phyloP scores from a whole-genome alignment of 768 basidiomycete species.

The Macrolepiota albuminosa region DNA sequence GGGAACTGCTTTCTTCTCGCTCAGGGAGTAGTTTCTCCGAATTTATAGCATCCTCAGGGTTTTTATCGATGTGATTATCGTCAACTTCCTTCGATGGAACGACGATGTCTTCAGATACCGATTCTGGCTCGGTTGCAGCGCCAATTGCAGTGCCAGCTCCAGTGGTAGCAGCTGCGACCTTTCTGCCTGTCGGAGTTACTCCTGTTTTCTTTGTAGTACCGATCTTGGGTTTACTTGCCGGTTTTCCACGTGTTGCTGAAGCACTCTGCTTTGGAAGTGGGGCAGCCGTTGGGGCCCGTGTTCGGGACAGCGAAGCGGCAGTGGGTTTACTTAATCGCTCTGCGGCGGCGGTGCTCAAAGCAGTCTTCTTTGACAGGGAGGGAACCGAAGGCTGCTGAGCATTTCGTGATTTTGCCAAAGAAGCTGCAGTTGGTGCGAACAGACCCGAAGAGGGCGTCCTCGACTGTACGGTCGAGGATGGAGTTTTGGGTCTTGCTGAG shows the following conservation, averaged over 20 bases:
- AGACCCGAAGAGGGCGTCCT: constrained; percentile 66
- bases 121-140: not conserved
- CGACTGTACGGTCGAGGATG: constrained; percentile 32
- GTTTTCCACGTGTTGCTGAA: constrained; percentile 24
- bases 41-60: not conserved
- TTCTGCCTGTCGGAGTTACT: constrained; percentile 18
- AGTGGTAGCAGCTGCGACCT: constrained; percentile 18
- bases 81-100: constrained; percentile 5
- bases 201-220: not conserved
- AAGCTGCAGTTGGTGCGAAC: constrained; percentile 81
- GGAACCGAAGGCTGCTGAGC: constrained; percentile 38
- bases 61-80: not conserved
- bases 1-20: not conserved
- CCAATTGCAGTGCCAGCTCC: constrained; percentile 1
- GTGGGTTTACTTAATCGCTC: constrained; percentile 82
- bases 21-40: not conserved
- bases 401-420: constrained; percentile 65
- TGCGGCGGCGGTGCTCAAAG: constrained; percentile 46
- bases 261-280: constrained; percentile 24
- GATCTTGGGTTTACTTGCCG: constrained; percentile 18
- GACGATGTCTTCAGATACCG: constrained; percentile 5
- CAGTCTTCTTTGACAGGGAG: constrained; percentile 49
- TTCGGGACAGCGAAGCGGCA: constrained; percentile 67
- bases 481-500: constrained; percentile 26
- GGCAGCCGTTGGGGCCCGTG: constrained; percentile 31